Conservation (phyloP, 257 asterid species). For the Penstemon newberryi region DNA sequence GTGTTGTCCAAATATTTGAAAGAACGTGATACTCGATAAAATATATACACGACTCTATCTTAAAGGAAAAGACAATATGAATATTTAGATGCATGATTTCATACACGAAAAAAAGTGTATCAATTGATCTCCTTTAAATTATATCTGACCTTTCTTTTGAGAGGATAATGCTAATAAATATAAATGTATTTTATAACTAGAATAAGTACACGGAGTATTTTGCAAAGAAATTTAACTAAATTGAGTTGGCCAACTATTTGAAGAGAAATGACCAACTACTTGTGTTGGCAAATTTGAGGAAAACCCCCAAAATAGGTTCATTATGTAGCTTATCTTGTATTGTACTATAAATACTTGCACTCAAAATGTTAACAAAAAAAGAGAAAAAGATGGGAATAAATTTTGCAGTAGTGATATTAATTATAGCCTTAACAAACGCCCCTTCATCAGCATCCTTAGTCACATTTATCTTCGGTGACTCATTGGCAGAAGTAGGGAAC, state of each 20-base stretch:
- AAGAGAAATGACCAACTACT: slow-evolving; percentile 31
- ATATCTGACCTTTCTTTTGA: no score
- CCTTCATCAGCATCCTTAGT: slow-evolving; percentile 41
- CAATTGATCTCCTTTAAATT: no score
- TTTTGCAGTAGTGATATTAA: slow-evolving; percentile 18
- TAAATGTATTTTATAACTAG: no score
- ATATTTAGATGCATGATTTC: no score
- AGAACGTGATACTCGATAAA: not conserved
- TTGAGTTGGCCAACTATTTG: slow-evolving; percentile 45
- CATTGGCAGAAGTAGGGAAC: slow-evolving; percentile 88
- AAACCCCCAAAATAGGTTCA: slow-evolving; percentile 4
- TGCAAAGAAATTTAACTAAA: not conserved
- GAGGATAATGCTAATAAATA: no score
- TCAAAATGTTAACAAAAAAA: not conserved
- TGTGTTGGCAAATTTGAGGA: slow-evolving; percentile 12
- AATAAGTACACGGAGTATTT: not conserved
- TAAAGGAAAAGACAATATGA: not conserved
- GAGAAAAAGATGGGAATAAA: slow-evolving; percentile 25
- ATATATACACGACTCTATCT: not conserved
- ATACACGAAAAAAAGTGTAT: no score
- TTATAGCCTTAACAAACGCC: slow-evolving; percentile 5
- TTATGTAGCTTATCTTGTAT: not conserved
- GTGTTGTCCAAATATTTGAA: not conserved
- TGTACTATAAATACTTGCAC: slow-evolving; percentile 36
- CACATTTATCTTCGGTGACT: slow-evolving; percentile 79